Evolutionary conservation across 805 yeast species (phyloP).

Genomic region (Cyberlindnera bimundalis): DNA sequence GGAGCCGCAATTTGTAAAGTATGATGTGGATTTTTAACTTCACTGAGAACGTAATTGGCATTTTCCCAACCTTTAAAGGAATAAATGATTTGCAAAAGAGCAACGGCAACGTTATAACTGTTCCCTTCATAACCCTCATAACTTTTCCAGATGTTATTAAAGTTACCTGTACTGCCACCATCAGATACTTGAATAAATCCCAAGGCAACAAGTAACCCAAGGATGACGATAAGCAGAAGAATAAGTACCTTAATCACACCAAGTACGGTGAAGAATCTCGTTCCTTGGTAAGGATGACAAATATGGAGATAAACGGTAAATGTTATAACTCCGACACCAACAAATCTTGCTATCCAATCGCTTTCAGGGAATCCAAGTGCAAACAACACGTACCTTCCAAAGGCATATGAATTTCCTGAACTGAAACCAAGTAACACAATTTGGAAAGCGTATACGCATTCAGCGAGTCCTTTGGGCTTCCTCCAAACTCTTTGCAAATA

Average conservation of each 20-base stretch:
- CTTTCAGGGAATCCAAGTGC: slow-evolving; percentile 36
- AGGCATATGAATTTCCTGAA: slow-evolving; percentile 61
- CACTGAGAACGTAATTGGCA: slow-evolving; percentile 59
- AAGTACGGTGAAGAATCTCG: slow-evolving; percentile 47
- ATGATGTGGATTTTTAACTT: slow-evolving; percentile 51
- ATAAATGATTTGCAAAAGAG: slow-evolving; percentile 54
- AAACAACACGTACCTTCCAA: slow-evolving; percentile 54
- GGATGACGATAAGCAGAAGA: slow-evolving; percentile 43
- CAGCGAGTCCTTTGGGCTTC: slow-evolving; percentile 50
- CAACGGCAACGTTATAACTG: slow-evolving; percentile 50
- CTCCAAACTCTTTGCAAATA: slow-evolving; percentile 56
- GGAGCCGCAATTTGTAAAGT: slow-evolving; percentile 63
- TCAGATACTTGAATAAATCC: slow-evolving; percentile 30
- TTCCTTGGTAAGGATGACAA: slow-evolving; percentile 46
- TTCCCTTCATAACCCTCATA: slow-evolving; percentile 40
- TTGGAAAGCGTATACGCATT: slow-evolving; percentile 47
- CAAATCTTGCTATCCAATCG: slow-evolving; percentile 38
- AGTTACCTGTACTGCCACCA: slow-evolving; percentile 28
- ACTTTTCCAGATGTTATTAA: slow-evolving; percentile 35
- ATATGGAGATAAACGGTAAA: slow-evolving; percentile 47
- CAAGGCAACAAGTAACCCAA: slow-evolving; percentile 42
- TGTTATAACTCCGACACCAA: slow-evolving; percentile 48
- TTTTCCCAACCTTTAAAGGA: slow-evolving; percentile 73
- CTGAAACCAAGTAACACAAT: slow-evolving; percentile 59
- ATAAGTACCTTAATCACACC: slow-evolving; percentile 54